A percentile compares a stretch with the other conserved stretches of the same genome.
These are phyloP conservation scores for Monilinia laxa DNA, from an alignment of 2,329 filamentous ascomycete species.

Conservation along the genomic window DNA sequence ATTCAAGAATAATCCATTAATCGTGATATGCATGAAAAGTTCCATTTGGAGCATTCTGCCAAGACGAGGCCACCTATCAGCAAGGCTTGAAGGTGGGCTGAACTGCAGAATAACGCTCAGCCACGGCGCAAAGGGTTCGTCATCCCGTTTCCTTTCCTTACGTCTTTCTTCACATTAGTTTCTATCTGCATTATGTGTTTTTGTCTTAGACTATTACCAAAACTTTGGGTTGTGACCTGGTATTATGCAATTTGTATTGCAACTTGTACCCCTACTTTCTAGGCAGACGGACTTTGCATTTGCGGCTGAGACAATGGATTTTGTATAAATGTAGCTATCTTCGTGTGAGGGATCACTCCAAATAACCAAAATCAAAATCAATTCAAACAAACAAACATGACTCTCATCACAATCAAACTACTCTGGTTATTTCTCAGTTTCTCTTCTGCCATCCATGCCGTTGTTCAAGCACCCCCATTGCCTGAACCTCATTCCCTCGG, in stretches of 20 bases:
- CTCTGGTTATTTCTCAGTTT: slow-evolving; percentile 6
- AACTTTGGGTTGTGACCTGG: neutral
- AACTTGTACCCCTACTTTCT: neutral
- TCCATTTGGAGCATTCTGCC: neutral
- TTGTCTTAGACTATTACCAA: neutral
- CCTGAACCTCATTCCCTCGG: slow-evolving; percentile 13
- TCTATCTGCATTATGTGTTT: neutral
- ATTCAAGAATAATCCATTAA: neutral
- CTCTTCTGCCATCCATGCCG: neutral
- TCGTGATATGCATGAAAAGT: neutral
- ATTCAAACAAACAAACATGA: neutral
- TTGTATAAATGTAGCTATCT: slow-evolving; percentile 1
- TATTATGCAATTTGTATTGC: slow-evolving; percentile 2
- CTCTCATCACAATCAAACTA: slow-evolving; percentile 10
- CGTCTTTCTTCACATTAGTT: neutral
- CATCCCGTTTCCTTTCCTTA: neutral
- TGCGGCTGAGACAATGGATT: slow-evolving; percentile 6
- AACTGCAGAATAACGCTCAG: neutral
- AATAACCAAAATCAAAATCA: neutral
- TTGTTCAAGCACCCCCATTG: slow-evolving; percentile 16
- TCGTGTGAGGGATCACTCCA: neutral
- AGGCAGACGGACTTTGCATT: neutral
- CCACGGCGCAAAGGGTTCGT: slow-evolving; percentile 2
- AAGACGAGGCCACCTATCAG: neutral
- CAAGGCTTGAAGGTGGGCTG: neutral